Conservation (phyloP, 768 basidiomycete genomes). For the Mycena polygramma region DNA sequence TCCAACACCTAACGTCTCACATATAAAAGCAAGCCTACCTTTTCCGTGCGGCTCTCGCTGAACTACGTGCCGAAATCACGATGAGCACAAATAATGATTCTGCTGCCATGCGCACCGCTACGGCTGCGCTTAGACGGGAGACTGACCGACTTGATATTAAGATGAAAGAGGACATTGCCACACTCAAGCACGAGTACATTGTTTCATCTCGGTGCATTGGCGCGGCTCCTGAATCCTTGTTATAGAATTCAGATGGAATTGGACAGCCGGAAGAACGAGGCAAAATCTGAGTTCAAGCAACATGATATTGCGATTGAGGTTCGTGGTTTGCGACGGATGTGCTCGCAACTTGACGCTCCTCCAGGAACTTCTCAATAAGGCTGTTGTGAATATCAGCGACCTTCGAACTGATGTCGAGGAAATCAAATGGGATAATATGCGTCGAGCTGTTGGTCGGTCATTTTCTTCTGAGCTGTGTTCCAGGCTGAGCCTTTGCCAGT, state of each 20-base stretch:
- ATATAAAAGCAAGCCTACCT: constrained; percentile 89
- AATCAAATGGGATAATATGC: constrained; percentile 91
- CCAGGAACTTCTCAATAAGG: constrained; percentile 82
- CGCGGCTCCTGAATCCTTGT: constrained; percentile 7
- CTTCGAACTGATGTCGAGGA: constrained; percentile 86
- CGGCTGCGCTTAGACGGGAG: constrained; percentile 85
- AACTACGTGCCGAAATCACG: constrained; percentile 88
- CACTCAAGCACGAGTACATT: constrained; percentile 92
- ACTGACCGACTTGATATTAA: constrained; percentile 88
- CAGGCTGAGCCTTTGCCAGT: constrained; percentile 52
- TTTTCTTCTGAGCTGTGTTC: constrained; percentile 3
- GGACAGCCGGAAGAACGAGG: constrained; percentile 93
- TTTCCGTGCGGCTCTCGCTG: constrained; percentile 93
- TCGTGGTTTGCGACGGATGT: constrained; percentile 29
- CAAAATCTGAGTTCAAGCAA: constrained; percentile 84
- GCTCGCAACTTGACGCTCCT: constrained; percentile 1
- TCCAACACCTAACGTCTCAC: constrained; percentile 5
- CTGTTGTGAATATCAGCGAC: constrained; percentile 80
- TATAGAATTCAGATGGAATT: constrained; percentile 96
- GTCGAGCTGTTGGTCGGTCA: constrained; percentile 79
- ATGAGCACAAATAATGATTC: constrained; percentile 88
- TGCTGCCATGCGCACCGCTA: constrained; percentile 82
- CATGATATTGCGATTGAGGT: constrained; percentile 91
- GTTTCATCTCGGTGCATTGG: constrained; percentile 12
- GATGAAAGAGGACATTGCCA: constrained; percentile 93